Conservation (phyloP, 2,329 filamentous ascomycete species). For the Teratosphaeria destructans region DNA sequence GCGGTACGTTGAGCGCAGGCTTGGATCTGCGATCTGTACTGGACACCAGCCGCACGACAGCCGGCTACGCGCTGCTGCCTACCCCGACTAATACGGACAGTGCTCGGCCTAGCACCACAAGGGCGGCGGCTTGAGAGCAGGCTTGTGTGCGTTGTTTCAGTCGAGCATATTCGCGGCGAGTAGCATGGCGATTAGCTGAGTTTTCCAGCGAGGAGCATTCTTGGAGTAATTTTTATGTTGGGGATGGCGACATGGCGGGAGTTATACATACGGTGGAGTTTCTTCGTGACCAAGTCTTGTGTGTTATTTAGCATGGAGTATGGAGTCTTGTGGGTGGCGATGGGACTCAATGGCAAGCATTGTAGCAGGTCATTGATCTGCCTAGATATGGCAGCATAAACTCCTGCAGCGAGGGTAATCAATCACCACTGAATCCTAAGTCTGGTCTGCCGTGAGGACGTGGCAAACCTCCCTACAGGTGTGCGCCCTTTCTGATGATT, state of each 20-base stretch:
- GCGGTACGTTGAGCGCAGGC: constrained; percentile 10
- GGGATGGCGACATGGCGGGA: background rate
- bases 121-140: background rate
- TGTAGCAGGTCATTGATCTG: background rate
- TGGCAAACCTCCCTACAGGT: background rate
- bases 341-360: background rate
- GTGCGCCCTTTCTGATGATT: too few species aligned
- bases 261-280: background rate
- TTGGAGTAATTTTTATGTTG: background rate
- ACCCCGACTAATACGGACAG: background rate
- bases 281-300: background rate
- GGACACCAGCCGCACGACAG: background rate
- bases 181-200: background rate
- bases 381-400: background rate
- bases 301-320: background rate
- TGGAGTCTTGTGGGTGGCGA: background rate
- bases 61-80: constrained; percentile 4
- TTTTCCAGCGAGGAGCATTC: background rate
- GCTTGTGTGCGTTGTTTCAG: background rate
- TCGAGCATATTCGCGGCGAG: background rate
- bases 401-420: background rate
- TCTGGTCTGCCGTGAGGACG: background rate
- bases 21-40: constrained; percentile 1
- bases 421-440: background rate
- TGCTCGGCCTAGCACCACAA: background rate